A percentile compares a stretch with the other conserved stretches of the same genome.
Conservation (phyloP, 2,329 filamentous ascomycete species). For the Rachicladosporium sp. region DNA sequence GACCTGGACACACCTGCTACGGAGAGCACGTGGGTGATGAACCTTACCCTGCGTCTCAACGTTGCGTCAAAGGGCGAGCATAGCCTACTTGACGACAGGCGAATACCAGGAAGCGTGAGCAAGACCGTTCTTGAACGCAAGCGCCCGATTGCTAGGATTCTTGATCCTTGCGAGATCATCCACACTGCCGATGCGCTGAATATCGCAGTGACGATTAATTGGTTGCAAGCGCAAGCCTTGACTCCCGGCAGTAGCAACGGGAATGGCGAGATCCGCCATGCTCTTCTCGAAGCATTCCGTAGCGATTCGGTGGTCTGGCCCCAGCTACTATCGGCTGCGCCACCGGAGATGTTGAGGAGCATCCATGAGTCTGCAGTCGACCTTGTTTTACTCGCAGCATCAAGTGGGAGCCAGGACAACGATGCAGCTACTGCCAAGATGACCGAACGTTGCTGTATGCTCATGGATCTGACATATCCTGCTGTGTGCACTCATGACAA, state of each 20-base stretch:
- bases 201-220: conserved; percentile 1
- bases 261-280: conserved; percentile 3
- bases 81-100: too few relatives aligned
- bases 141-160: neutral
- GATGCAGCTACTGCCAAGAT: neutral
- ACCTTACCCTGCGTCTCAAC: neutral
- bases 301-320: conserved; percentile 30
- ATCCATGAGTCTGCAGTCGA: conserved; percentile 21
- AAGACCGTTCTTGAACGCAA: too few relatives aligned
- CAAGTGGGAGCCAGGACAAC: conserved; percentile 1
- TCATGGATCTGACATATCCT: conserved; percentile 16
- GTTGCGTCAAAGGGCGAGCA: neutral
- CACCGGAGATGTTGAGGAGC: conserved; percentile 13
- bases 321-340: conserved; percentile 29
- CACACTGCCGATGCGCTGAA: conserved; percentile 4
- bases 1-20: conserved; percentile 5
- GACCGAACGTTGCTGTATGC: conserved; percentile 8
- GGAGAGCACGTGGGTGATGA: conserved; percentile 1
- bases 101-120: too few relatives aligned
- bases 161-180: conserved; percentile 3
- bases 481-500: conserved; percentile 9
- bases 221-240: neutral
- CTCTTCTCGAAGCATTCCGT: conserved; percentile 29
- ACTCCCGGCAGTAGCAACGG: too few relatives aligned
- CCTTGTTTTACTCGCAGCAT: conserved; percentile 19